Percentiles rank a stretch among this genome's conserved stretches.
Evolutionary conservation across 257 asterid genomes (phyloP).

Genomic region (Nicotiana paniculata): DNA sequence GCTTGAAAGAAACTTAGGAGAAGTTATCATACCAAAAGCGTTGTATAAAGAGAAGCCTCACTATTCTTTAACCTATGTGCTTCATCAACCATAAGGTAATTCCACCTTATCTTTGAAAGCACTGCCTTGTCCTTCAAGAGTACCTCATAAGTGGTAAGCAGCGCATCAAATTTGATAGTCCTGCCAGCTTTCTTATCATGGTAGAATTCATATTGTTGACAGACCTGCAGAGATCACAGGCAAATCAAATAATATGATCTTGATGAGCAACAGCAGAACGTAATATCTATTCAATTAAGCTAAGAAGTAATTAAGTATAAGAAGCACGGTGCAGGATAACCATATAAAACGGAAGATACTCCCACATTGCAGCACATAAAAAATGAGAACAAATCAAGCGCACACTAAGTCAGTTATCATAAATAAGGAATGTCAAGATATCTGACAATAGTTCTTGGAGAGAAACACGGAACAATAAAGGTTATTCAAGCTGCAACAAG

Average conservation of each 20-base stretch:
- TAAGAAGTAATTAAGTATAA: neutral
- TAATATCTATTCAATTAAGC: neutral
- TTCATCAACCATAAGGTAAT: conserved; percentile 98
- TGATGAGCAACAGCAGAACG: neutral
- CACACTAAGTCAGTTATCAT: neutral
- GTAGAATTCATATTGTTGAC: conserved; percentile 89
- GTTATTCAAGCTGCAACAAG: neutral
- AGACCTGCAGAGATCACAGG: conserved; percentile 54
- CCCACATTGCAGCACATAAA: neutral
- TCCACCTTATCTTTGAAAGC: conserved; percentile 95
- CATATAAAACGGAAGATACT: neutral
- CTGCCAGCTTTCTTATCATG: conserved; percentile 68
- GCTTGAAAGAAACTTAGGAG: conserved; percentile 9
- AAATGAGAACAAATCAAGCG: neutral
- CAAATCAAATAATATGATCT: conserved; percentile 1
- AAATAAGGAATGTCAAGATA: neutral
- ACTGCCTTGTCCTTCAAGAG: conserved; percentile 84
- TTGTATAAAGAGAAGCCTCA: conserved; percentile 86
- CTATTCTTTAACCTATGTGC: conserved; percentile 97
- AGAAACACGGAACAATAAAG: neutral
- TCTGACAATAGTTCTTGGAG: neutral
- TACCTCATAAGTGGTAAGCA: conserved; percentile 94
- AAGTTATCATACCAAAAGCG: conserved; percentile 50
- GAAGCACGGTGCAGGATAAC: neutral
- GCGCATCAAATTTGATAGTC: conserved; percentile 72